Evolutionary conservation across 1,284 basidiomycete species (phyloP), one percentile per base, ranked within the genome.

Genomic region (Pholiota adiposa): DNA sequence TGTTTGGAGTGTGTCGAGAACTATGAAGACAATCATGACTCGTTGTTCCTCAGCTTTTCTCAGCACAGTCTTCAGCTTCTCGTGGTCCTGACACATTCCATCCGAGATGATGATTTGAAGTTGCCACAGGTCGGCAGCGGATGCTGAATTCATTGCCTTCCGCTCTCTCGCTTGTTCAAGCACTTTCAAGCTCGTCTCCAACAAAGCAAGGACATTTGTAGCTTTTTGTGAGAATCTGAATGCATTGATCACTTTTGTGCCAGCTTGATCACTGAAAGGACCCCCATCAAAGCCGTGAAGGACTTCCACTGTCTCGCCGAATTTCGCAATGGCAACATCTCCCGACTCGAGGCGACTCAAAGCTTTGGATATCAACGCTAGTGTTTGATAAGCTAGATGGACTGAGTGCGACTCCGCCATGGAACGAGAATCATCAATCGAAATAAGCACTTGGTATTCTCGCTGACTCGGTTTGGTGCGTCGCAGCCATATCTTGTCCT

Each of bases 401-500:
- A 97, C 87, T 1, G 95, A 95, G 64, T 94, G 93, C 6, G 90
- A 92, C 72, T 96, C 96, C 3, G 95, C 90, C 97, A 99, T 99
- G 36, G 95, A 97, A 44, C 90, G 88, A 18, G 95, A 97, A 79
- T 99, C 97, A 72, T 99, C 97, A 54, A 99, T 87, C 5, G 95
- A 92, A 54, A 99, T 84, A 48, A 99, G 84, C 2, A 99, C 90
- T 71, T 99, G 97, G 75, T 99, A 99, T 73, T 98, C 96, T 54
- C 97, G 87, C 70, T 94, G 88, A 69, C 92, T 94, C 0, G 97
- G 97, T 61, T 93, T 89, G 4, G 96, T 98, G 29, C 97, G 86
- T 27, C 97, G 89, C 33, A 99, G 82, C 97, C 97, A 99, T 69
- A 99, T 99, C 79, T 97, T 97, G 83, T 99, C 97, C 76, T 99